Percentiles rank a stretch among this genome's conserved stretches.
Conservation (phyloP, 2,329 filamentous ascomycete species). For the Monilinia aucupariae region DNA sequence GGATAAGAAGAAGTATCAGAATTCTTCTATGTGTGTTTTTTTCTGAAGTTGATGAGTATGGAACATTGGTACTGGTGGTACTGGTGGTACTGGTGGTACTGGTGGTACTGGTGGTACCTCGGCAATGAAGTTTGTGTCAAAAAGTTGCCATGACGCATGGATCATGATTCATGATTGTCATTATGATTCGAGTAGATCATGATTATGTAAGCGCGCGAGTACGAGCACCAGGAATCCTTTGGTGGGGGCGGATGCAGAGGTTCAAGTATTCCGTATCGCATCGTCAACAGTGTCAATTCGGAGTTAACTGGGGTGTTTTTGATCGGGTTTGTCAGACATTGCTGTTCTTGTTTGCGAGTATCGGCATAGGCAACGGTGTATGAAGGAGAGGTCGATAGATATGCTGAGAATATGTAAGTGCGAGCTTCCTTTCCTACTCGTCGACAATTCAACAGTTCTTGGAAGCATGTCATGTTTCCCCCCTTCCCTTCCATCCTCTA, state of each 20-base stretch:
- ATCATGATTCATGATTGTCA: no score
- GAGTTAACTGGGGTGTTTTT: neutral
- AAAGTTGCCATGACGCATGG: no score
- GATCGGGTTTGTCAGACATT: no score
- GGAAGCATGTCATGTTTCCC: neutral
- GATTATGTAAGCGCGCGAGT: neutral
- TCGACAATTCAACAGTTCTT: neutral
- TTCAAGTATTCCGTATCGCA: no score
- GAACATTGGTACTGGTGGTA: no score
- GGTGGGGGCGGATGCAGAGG: constrained; percentile 5
- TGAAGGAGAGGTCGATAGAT: constrained; percentile 1
- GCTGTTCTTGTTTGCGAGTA: no score
- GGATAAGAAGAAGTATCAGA: no score
- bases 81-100: no score
- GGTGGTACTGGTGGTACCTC: no score
- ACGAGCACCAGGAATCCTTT: neutral
- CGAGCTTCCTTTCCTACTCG: neutral
- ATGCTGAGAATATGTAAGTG: constrained; percentile 18
- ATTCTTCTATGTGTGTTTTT: neutral
- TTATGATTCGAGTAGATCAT: no score
- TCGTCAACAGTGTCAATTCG: neutral
- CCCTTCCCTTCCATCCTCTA: neutral
- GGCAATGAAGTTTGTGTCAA: no score
- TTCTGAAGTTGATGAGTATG: neutral
- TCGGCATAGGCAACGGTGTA: no score